Percentiles rank a stretch among this genome's conserved stretches.
Evolutionary conservation across 192 early-diverging fungal genomes (phyloP).

Genomic region (Entophlyctis luteolus): DNA sequence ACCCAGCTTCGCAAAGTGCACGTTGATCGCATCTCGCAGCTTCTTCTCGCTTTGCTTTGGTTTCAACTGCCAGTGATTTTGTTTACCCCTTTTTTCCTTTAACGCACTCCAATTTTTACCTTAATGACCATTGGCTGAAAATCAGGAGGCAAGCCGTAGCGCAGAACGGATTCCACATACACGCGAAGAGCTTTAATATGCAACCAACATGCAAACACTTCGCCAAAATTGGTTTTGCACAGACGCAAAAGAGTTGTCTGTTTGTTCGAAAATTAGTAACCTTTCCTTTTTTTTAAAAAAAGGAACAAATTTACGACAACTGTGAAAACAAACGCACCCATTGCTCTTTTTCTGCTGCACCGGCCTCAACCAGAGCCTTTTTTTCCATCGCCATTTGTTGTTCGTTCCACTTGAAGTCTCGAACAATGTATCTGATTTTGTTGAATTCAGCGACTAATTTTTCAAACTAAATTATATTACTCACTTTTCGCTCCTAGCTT

Average conservation of each 20-base stretch:
- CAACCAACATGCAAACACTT: slow-evolving; percentile 86
- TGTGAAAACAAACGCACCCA: slow-evolving; percentile 34
- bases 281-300: slow-evolving; percentile 4
- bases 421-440: slow-evolving; percentile 81
- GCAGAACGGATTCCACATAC: slow-evolving; percentile 94
- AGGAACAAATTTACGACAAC: neutral
- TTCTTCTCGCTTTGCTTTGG: slow-evolving; percentile 73
- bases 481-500: slow-evolving; percentile 59
- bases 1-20: slow-evolving; percentile 81
- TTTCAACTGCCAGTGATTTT: slow-evolving; percentile 62
- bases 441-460: no score
- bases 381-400: slow-evolving; percentile 60
- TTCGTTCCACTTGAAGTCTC: slow-evolving; percentile 93
- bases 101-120: slow-evolving; percentile 51
- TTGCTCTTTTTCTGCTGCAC: slow-evolving; percentile 78
- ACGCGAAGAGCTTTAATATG: slow-evolving; percentile 92
- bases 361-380: slow-evolving; percentile 59
- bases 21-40: slow-evolving; percentile 69
- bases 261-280: no score
- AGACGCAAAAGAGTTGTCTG: slow-evolving; percentile 74
- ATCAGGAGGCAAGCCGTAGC: slow-evolving; percentile 95
- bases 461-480: no score
- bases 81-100: slow-evolving; percentile 67
- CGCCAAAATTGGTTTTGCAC: slow-evolving; percentile 91
- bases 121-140: slow-evolving; percentile 74